Conservation (phyloP, 306 rosid species). For the Malus asiatica region DNA sequence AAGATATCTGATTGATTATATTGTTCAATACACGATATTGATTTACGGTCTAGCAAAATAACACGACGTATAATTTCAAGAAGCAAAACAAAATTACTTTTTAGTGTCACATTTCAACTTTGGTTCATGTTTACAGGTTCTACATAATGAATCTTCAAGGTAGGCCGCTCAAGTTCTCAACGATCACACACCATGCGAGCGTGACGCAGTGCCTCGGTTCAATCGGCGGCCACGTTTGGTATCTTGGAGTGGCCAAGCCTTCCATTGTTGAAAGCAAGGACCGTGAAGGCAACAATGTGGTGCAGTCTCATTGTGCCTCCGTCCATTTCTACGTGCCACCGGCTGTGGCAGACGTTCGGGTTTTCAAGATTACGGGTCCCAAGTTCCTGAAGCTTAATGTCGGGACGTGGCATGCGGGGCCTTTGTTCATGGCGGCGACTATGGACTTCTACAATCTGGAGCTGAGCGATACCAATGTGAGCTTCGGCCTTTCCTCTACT, state of each 20-base stretch:
- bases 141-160: constrained; percentile 63
- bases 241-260: constrained; percentile 79
- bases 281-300: constrained; percentile 15
- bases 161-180: constrained; percentile 43
- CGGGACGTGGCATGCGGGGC: constrained; percentile 98
- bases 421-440: constrained; percentile 44
- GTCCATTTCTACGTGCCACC: constrained; percentile 73
- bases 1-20: too few relatives aligned
- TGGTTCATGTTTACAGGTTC: constrained; percentile 31
- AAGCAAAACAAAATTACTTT: neutral
- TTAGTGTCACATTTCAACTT: neutral
- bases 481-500: constrained; percentile 4
- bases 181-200: constrained; percentile 69
- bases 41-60: neutral
- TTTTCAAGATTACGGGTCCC: constrained; percentile 60
- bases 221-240: constrained; percentile 67
- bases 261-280: constrained; percentile 42
- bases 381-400: constrained; percentile 69
- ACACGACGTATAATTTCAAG: neutral
- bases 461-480: constrained; percentile 61
- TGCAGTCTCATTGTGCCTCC: constrained; percentile 20
- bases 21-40: neutral
- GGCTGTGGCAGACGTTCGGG: constrained; percentile 41
- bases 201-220: constrained; percentile 95
- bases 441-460: constrained; percentile 78